phyloP scores from a whole-genome alignment of 805 yeast species.

The Saturnispora sekii region DNA sequence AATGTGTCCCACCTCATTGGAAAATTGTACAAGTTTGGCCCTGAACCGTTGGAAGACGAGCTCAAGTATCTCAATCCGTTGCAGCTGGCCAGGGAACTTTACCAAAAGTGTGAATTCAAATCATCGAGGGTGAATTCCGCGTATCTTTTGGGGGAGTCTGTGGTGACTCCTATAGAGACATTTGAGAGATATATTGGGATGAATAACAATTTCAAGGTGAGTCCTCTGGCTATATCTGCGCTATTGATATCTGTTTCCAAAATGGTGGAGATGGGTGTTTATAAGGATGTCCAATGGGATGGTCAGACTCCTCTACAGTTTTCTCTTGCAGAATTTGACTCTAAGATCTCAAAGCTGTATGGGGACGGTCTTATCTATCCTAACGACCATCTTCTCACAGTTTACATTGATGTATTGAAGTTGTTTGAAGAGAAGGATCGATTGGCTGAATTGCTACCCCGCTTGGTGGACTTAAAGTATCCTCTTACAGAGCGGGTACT shows the following conservation, averaged over 20 bases:
- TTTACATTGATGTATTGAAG: slow-evolving; percentile 43
- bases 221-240: slow-evolving; percentile 29
- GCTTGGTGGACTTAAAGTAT: slow-evolving; percentile 42
- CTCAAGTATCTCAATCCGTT: slow-evolving; percentile 13
- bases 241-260: slow-evolving; percentile 40
- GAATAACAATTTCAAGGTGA: slow-evolving; percentile 13
- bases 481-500: slow-evolving; percentile 17
- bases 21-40: slow-evolving; percentile 20
- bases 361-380: slow-evolving; percentile 33
- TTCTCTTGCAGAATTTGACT: slow-evolving; percentile 48
- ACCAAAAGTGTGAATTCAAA: slow-evolving; percentile 10
- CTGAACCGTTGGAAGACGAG: slow-evolving; percentile 8
- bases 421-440: slow-evolving; percentile 39
- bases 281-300: slow-evolving; percentile 33
- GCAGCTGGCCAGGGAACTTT: slow-evolving; percentile 20
- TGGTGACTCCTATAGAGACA: slow-evolving; percentile 24
- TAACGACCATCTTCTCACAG: slow-evolving; percentile 36
- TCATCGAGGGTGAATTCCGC: slow-evolving; percentile 19
- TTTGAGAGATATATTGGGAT: slow-evolving; percentile 21
- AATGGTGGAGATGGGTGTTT: slow-evolving; percentile 13
- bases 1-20: slow-evolving; percentile 20
- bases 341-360: slow-evolving; percentile 28
- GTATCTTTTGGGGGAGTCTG: slow-evolving; percentile 27
- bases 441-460: slow-evolving; percentile 38
- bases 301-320: slow-evolving; percentile 46